phyloP scores from a whole-genome alignment of 2,329 filamentous ascomycete genomes.

The Claviceps monticola region DNA sequence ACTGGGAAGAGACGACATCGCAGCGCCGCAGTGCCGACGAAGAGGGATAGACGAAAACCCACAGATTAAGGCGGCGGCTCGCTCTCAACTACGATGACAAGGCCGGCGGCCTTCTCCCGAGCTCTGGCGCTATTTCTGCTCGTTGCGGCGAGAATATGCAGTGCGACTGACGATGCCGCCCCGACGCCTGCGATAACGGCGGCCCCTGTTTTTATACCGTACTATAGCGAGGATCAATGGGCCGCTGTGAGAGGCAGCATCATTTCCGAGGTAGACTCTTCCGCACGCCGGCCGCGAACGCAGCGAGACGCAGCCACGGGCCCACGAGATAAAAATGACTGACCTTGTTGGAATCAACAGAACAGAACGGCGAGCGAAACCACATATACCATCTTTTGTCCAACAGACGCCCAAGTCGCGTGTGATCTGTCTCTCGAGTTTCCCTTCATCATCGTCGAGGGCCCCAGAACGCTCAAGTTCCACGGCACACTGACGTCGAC shows the following conservation, averaged over 20 bases:
- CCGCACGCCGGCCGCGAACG: no score
- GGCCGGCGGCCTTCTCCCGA: background rate
- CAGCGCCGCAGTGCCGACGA: no score
- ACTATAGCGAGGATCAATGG: conserved; percentile 29
- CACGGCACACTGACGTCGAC: conserved; percentile 28
- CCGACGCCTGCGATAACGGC: conserved; percentile 20
- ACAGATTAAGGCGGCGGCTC: no score
- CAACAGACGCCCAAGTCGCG: conserved; percentile 23
- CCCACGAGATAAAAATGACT: background rate
- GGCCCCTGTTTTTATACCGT: conserved; percentile 31
- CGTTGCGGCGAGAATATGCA: background rate
- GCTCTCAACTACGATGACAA: no score
- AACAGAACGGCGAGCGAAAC: conserved; percentile 23
- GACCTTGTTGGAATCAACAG: conserved; percentile 12
- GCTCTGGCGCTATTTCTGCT: conserved; percentile 11
- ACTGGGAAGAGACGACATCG: background rate
- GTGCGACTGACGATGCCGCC: conserved; percentile 6
- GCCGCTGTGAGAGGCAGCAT: conserved; percentile 31
- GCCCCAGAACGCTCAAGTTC: conserved; percentile 29
- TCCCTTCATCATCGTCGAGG: conserved; percentile 33
- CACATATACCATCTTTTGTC: conserved; percentile 36
- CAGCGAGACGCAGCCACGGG: no score
- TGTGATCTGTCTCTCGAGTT: conserved; percentile 32
- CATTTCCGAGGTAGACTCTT: conserved; percentile 24
- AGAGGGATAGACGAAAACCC: no score